phyloP scores from a whole-genome alignment of 805 yeast genomes.

The Yamadazyma scolyti region DNA sequence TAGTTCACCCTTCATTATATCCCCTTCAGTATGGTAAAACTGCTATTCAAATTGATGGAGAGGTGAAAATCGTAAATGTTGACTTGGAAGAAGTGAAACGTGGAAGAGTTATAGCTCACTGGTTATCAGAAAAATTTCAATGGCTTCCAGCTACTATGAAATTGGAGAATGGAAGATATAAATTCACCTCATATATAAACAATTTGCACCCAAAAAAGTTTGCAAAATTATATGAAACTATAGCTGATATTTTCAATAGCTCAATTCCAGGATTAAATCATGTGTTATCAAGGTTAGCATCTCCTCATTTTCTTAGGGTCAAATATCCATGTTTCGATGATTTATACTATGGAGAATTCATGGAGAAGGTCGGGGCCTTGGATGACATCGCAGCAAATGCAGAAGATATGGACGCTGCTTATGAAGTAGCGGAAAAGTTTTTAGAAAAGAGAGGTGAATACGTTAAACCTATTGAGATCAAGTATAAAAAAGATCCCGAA shows the following conservation, averaged over 20 bases:
- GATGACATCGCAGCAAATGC: slow-evolving; percentile 2
- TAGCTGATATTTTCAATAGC: slow-evolving; percentile 26
- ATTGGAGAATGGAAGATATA: slow-evolving; percentile 9
- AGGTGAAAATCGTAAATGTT: slow-evolving; percentile 8
- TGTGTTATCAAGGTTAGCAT: slow-evolving; percentile 19
- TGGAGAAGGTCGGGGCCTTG: not conserved
- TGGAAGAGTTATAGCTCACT: slow-evolving; percentile 10
- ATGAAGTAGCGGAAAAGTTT: not conserved
- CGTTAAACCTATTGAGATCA: slow-evolving; percentile 5
- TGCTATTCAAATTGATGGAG: slow-evolving; percentile 11
- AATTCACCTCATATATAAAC: slow-evolving; percentile 34
- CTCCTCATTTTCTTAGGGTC: slow-evolving; percentile 14
- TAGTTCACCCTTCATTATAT: slow-evolving; percentile 40
- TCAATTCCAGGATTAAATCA: slow-evolving; percentile 30
- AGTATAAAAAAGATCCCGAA: slow-evolving; percentile 6
- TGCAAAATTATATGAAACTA: slow-evolving; percentile 22
- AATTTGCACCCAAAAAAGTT: slow-evolving; percentile 32
- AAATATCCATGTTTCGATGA: slow-evolving; percentile 12
- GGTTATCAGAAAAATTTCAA: slow-evolving; percentile 24
- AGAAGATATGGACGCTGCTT: slow-evolving; percentile 6
- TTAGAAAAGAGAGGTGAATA: slow-evolving; percentile 5
- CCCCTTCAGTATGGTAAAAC: slow-evolving; percentile 29
- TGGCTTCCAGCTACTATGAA: slow-evolving; percentile 31
- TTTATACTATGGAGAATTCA: slow-evolving; percentile 14
- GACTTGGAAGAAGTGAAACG: slow-evolving; percentile 2